A percentile compares a stretch with the other conserved stretches of the same genome.
phyloP scores from a whole-genome alignment of 2,329 filamentous ascomycete species.

The Stachybotrys chlorohalonatus region DNA sequence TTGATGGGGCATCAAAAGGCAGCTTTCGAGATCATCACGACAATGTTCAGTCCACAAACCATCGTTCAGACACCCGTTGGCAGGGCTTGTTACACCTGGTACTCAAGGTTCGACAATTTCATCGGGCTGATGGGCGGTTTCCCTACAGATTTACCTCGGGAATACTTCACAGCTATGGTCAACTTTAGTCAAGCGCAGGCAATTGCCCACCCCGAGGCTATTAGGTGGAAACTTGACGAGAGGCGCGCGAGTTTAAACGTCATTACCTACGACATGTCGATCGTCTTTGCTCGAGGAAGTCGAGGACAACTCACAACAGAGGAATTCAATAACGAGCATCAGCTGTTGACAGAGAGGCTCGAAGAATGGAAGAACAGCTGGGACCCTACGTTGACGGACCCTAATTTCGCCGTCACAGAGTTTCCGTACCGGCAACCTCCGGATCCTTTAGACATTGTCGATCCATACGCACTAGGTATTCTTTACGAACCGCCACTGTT shows the following conservation, averaged over 20 bases:
- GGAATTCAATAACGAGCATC: conserved; percentile 56
- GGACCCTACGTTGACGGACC: conserved; percentile 52
- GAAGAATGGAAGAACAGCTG: conserved; percentile 45
- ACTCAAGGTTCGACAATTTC: conserved; percentile 78
- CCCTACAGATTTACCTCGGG: conserved; percentile 60
- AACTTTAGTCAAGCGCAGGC: conserved; percentile 54
- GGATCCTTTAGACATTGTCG: conserved; percentile 58
- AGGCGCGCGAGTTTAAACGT: conserved; percentile 58
- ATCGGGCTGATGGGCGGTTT: conserved; percentile 75
- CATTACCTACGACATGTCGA: conserved; percentile 71
- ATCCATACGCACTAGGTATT: conserved; percentile 61
- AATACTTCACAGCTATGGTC: conserved; percentile 66
- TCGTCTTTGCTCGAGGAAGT: conserved; percentile 62
- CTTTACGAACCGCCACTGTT: conserved; percentile 65
- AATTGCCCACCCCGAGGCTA: conserved; percentile 47
- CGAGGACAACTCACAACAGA: conserved; percentile 55
- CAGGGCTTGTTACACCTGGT: conserved; percentile 77
- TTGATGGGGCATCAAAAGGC: conserved; percentile 88
- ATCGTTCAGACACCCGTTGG: conserved; percentile 62
- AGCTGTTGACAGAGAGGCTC: conserved; percentile 37
- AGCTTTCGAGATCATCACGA: conserved; percentile 70
- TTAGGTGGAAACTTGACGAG: conserved; percentile 59
- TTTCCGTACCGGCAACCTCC: conserved; percentile 44
- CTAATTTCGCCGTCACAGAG: conserved; percentile 52
- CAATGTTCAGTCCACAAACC: conserved; percentile 68